Percentiles rank a stretch among this genome's conserved stretches.
Evolutionary conservation across 1,139 yeast genomes (phyloP).

Genomic region (Protomyces inundatus): DNA sequence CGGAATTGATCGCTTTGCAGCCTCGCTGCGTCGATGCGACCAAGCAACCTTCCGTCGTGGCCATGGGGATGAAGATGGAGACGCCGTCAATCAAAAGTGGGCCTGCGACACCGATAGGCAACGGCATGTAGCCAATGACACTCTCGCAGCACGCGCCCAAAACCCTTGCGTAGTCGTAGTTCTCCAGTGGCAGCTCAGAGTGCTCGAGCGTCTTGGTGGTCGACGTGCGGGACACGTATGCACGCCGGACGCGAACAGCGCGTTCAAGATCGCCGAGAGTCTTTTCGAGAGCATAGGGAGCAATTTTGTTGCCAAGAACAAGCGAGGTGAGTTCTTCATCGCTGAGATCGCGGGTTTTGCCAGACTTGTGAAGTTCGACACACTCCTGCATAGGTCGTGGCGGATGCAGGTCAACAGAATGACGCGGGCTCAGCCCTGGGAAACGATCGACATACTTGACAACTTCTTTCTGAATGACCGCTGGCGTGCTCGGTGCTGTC

Average conservation of each 20-base stretch:
- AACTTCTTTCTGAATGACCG: constrained; percentile 39
- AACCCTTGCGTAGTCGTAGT: constrained; percentile 91
- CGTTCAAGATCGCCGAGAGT: constrained; percentile 80
- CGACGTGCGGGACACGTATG: constrained; percentile 77
- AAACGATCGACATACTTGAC: constrained; percentile 27
- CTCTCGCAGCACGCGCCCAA: constrained; percentile 99
- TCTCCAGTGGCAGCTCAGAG: constrained; percentile 65
- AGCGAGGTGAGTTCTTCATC: constrained; percentile 71
- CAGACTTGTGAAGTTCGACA: constrained; percentile 59
- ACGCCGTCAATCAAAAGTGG: constrained; percentile 86
- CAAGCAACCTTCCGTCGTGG: constrained; percentile 97
- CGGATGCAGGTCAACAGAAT: background rate
- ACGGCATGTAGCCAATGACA: constrained; percentile 91
- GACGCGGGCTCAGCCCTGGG: constrained; percentile 21
- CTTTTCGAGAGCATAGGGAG: constrained; percentile 89
- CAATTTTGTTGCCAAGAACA: constrained; percentile 71
- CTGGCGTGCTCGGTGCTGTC: constrained; percentile 34
- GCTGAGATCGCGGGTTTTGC: constrained; percentile 58
- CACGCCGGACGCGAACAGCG: constrained; percentile 90
- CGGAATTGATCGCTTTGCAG: constrained; percentile 94
- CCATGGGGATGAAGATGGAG: constrained; percentile 92
- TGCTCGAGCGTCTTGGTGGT: constrained; percentile 74
- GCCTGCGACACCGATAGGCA: constrained; percentile 97
- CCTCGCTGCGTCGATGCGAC: constrained; percentile 99
- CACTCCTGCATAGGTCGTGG: constrained; percentile 56